A percentile compares a stretch with the other conserved stretches of the same genome.
phyloP scores from a whole-genome alignment of 805 yeast species.

The Wickerhamomyces mucosus region DNA sequence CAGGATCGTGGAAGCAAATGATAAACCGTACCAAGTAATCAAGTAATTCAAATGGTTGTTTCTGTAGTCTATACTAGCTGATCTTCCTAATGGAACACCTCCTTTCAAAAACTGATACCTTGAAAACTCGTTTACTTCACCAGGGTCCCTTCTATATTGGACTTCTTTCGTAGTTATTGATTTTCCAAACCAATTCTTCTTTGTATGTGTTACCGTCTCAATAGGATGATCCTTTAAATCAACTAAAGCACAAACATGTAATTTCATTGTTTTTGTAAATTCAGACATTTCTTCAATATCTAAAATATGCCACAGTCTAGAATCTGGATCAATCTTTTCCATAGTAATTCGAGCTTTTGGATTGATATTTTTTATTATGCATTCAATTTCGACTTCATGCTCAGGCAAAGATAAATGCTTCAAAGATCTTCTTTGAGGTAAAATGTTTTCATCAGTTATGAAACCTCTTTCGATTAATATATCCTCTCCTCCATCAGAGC shows the following conservation, averaged over 20 bases:
- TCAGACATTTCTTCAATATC: conserved; percentile 77
- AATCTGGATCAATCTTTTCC: conserved; percentile 57
- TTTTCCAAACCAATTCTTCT: conserved; percentile 20
- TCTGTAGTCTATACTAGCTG: conserved; percentile 70
- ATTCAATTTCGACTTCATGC: conserved; percentile 55
- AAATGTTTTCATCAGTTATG: conserved; percentile 59
- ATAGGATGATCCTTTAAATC: conserved; percentile 55
- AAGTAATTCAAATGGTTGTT: conserved; percentile 90
- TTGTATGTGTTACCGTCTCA: conserved; percentile 25
- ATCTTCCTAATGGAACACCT: conserved; percentile 86
- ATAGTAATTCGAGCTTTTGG: conserved; percentile 56
- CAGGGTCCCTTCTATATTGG: conserved; percentile 2
- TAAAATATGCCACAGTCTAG: conserved; percentile 66
- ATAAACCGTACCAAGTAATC: conserved; percentile 91
- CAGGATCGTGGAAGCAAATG: conserved; percentile 62
- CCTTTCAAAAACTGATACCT: conserved; percentile 56
- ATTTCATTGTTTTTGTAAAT: conserved; percentile 55
- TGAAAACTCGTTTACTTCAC: conserved; percentile 30
- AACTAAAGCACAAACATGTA: conserved; percentile 67
- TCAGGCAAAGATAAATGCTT: conserved; percentile 62
- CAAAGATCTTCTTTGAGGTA: conserved; percentile 49
- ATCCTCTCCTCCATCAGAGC: conserved; percentile 67
- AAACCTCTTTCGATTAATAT: conserved; percentile 87
- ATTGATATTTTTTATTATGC: conserved; percentile 63
- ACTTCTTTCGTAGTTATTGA: conserved; percentile 6